Base-by-base conservation (phyloP, 257 asterid genomes). In the Ballota nigra region DNA sequence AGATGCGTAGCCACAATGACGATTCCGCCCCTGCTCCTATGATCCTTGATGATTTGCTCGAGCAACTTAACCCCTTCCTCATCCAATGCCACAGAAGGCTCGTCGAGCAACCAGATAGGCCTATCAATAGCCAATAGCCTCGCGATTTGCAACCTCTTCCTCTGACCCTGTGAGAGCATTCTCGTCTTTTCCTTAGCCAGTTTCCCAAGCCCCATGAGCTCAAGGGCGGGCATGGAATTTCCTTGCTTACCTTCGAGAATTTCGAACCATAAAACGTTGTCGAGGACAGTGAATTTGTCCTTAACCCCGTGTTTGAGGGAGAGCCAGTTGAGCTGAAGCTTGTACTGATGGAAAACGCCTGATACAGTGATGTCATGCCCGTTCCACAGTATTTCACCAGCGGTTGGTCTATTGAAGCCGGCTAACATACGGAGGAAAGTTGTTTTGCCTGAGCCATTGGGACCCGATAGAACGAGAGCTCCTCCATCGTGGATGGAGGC, bases 51-150 rank as follows among this genome's bases (percentile, higher is more conserved):
- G 3, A 90, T 85, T 43, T 77, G 79, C 74, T 88, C 97, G 0
- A 92, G 87, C 49, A 29, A 29, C 34, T 29, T 29, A 29, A 29
- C 34, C 34, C 34, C 34, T 29, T 6, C 98, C 2, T 57, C 84
- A 41, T 92, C 98, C 79, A 90, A 66, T 6, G 98, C 97, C 36
- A 92, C 98, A 0, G 97, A 88, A 55, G 97, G 98, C 77, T 90
- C 98, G 5, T 29, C 34, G 34, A 29, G 34, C 34, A 29, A 29
- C 34, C 34, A 29, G 5, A 29, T 29, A 29, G 91, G 97, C 57
- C 96, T 80, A 73, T 90, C 98, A 15, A 92, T 86, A 5, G 98
- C 97, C 80, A 90, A 76, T 20, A 92, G 45, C 79, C 98, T 82
- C 0, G 96, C 97, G 4, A 92, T 90, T 69, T 90, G 96, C 77